phyloP scores from a whole-genome alignment of 2,329 filamentous ascomycete genomes.

The Aspergillus luchuensis region DNA sequence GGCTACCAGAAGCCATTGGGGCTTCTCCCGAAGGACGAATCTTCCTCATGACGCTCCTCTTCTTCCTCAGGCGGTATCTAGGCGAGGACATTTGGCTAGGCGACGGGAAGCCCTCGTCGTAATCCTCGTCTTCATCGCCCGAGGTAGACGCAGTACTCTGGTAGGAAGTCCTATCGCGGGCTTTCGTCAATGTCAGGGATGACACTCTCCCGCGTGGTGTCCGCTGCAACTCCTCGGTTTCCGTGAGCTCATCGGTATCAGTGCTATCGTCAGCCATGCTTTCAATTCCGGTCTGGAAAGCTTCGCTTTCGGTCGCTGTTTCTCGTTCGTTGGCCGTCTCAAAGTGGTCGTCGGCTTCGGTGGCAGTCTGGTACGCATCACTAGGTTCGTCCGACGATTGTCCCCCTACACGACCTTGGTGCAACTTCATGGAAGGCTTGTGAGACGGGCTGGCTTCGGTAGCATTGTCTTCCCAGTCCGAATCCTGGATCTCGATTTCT shows the following conservation, averaged over 20 bases:
- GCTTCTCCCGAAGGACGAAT: slow-evolving; percentile 54
- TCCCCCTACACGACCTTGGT: slow-evolving; percentile 28
- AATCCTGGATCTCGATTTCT: slow-evolving; percentile 77
- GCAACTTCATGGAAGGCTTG: slow-evolving; percentile 36
- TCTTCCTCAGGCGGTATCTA: slow-evolving; percentile 71
- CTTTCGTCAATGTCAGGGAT: slow-evolving; percentile 47
- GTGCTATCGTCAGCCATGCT: slow-evolving; percentile 65
- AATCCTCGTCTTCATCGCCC: slow-evolving; percentile 70
- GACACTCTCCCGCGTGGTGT: slow-evolving; percentile 44
- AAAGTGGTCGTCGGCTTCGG: slow-evolving; percentile 69
- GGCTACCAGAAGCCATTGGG: slow-evolving; percentile 42
- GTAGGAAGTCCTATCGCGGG: slow-evolving; percentile 67
- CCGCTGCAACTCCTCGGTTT: slow-evolving; percentile 67
- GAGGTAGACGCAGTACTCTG: slow-evolving; percentile 89
- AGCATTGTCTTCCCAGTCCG: slow-evolving; percentile 86
- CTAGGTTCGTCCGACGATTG: slow-evolving; percentile 52
- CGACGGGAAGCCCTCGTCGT: slow-evolving; percentile 64
- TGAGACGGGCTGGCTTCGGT: slow-evolving; percentile 60
- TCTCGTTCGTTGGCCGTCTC: slow-evolving; percentile 77
- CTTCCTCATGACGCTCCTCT: slow-evolving; percentile 63
- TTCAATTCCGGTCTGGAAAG: slow-evolving; percentile 92
- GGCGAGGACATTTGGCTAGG: slow-evolving; percentile 64
- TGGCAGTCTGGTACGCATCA: slow-evolving; percentile 78
- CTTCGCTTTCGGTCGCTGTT: slow-evolving; percentile 80
- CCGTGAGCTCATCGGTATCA: slow-evolving; percentile 73